Evolutionary conservation across 805 yeast species (phyloP), one percentile per base, ranked within the genome.

Genomic region (Saccharomyces eubayanus): DNA sequence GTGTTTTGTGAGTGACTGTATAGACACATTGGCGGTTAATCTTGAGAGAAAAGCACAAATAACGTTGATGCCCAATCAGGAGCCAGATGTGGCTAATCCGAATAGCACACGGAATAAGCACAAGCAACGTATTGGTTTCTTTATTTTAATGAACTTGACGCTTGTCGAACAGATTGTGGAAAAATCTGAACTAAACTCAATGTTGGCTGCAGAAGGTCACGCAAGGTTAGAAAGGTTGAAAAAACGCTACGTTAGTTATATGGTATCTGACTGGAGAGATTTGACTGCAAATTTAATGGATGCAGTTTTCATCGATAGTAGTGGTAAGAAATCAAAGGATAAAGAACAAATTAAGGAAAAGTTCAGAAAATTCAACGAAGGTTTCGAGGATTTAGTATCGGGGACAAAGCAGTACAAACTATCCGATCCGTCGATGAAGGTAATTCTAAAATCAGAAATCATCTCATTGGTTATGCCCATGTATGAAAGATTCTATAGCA

Each of bases 301-400:
- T 61, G 86, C 96, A 1, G 82, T 85, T 12, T 82, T 82, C 30
- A 75, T 78, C 21, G 75, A 75, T 51, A 77, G 79, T 45, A 53
- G 67, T 20, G 79, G 78, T 36, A 78, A 73, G 58, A 73, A 81
- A 47, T 81, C 82, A n/a, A 86, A 87, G 59, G 96, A 89, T 59
- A 81, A 82, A 57, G 96, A 89, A 52, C 80, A 76, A 50, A 81
- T 89, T 53, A 94, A 92, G 63, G 97, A 94, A 56, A 82, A 88
- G 64, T 89, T 89, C 72, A 81, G 80, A 58, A 84, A 79, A 55
- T 94, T 92, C 72, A 92, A 91, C 66, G 81, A 80, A 29, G 85
- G 84, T 47, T 87, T 94, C 65, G 98, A 94, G 52, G 87, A 81
- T 31, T 80, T 91, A 31, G 78, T 85, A 27, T 77, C 77, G 30